A percentile compares a stretch with the other conserved stretches of the same genome.
Conservation (phyloP, 2,329 filamentous ascomycete genomes). For the Orbilia oligospora region DNA sequence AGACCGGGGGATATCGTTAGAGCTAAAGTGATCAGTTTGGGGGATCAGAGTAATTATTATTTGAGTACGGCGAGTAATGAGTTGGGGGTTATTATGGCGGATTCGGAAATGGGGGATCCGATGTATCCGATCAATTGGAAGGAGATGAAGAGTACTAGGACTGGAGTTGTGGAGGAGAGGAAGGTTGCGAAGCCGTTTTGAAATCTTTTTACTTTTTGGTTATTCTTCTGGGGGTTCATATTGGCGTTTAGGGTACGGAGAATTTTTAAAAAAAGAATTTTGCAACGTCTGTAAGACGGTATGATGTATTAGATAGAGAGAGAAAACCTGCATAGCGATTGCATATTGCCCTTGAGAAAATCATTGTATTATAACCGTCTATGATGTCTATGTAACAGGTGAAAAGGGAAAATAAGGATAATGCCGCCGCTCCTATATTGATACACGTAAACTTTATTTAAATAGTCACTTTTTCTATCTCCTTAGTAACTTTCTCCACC, state of each 20-base stretch:
- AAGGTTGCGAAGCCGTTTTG: conserved; percentile 90
- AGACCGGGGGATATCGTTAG: conserved; percentile 92
- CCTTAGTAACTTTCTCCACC: conserved; percentile 51
- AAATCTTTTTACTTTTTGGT: too few relatives aligned
- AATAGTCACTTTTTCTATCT: conserved; percentile 42
- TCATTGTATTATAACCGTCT: conserved; percentile 54
- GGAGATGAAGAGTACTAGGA: conserved; percentile 88
- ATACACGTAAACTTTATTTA: conserved; percentile 1
- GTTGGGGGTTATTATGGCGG: conserved; percentile 92
- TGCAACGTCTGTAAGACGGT: background rate
- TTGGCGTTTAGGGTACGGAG: conserved; percentile 16
- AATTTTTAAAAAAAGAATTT: background rate
- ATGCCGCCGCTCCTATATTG: background rate
- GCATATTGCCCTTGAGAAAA: conserved; percentile 17
- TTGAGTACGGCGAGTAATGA: conserved; percentile 92
- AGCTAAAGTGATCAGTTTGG: conserved; percentile 84
- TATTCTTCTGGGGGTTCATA: background rate
- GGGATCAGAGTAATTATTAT: conserved; percentile 96
- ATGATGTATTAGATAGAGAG: background rate
- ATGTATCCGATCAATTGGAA: conserved; percentile 97
- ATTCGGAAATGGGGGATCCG: conserved; percentile 80
- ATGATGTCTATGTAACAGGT: conserved; percentile 46
- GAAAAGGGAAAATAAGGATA: conserved; percentile 5
- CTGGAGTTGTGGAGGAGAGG: conserved; percentile 80
- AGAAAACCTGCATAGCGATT: conserved; percentile 33